Base-by-base conservation (phyloP, 257 asterid species). In the Solanum habrochaites region DNA sequence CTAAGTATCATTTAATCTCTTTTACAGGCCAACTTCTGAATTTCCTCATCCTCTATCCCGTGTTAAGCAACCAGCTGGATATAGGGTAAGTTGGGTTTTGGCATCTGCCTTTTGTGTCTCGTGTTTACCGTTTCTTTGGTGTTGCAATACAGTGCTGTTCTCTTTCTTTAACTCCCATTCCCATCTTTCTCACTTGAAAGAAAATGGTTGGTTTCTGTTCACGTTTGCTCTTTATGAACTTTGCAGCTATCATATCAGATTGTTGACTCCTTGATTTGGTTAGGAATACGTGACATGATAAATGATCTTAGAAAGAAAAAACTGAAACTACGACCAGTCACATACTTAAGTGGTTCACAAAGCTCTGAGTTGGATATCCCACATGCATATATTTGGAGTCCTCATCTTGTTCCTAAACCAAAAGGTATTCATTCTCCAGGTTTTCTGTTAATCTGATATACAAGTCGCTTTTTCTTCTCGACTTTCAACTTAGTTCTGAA, bases 1-100 rank as follows among this genome's bases (percentile, higher is more conserved):
- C 25, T 16, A n/a, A 40, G 11, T 45, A 49, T 16, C 35, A 71
- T 12, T 71, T 82, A 29, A 82, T 58, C 86, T 86, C 82, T 80
- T 87, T 42, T 86, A 85, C 94, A 96, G 99, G 84, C 96, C 99
- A 25, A 96, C 99, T 56, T 92, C 91, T 89, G 97, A 96, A 89
- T 95, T 96, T 88, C 98, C 99, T 40, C 99, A 96, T 87, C 99
- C 99, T 87, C 95, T 96, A 60, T 95, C 98, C 89, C 99, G 98
- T 40, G 99, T 95, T 60, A 93, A 86, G 91, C 99, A 92, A 85
- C 89, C 92, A 82, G 98, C 93, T 87, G 99, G 92, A 69, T 90
- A 95, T 81, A 92, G 94, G 87, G 99, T 96, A 90, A 91, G 99
- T 87, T 75, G 85, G 81, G n/a, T 80, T 83, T 85, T 71, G 31